phyloP scores from a whole-genome alignment of 2,329 filamentous ascomycete species.

The Ophiostoma tasmaniense region DNA sequence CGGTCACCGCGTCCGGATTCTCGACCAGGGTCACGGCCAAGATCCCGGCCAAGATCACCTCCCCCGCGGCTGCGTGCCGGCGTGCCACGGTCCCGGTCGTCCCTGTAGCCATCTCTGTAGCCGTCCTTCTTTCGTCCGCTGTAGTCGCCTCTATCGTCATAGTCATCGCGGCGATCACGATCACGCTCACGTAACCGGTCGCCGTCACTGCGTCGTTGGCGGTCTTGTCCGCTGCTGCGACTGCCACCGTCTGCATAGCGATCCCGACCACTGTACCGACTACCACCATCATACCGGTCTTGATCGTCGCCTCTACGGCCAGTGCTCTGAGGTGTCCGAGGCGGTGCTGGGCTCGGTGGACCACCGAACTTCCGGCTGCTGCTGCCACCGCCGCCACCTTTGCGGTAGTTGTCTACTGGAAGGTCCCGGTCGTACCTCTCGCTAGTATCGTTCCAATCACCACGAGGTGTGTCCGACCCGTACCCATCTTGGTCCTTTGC shows the following conservation, averaged over 20 bases:
- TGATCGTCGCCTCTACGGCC: neutral
- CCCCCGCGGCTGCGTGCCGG: neutral
- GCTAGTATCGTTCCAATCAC: neutral
- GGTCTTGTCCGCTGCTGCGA: neutral
- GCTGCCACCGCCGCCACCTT: neutral
- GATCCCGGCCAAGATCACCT: neutral
- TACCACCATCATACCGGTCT: neutral
- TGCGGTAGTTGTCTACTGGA: neutral
- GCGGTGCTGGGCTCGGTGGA: neutral
- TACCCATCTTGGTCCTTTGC: neutral
- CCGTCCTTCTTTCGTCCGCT: neutral
- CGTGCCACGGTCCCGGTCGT: neutral
- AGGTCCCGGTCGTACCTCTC: neutral
- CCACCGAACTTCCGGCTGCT: neutral
- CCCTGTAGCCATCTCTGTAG: neutral
- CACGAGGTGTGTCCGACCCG: neutral
- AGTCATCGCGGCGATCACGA: neutral
- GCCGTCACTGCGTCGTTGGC: neutral
- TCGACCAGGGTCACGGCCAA: neutral
- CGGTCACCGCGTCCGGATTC: neutral
- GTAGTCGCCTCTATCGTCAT: neutral
- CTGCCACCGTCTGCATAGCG: neutral
- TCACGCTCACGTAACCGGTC: neutral
- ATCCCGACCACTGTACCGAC: neutral
- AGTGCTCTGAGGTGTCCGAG: neutral